phyloP scores from a whole-genome alignment of 129 eudicot genomes.

The Arctium minus region DNA sequence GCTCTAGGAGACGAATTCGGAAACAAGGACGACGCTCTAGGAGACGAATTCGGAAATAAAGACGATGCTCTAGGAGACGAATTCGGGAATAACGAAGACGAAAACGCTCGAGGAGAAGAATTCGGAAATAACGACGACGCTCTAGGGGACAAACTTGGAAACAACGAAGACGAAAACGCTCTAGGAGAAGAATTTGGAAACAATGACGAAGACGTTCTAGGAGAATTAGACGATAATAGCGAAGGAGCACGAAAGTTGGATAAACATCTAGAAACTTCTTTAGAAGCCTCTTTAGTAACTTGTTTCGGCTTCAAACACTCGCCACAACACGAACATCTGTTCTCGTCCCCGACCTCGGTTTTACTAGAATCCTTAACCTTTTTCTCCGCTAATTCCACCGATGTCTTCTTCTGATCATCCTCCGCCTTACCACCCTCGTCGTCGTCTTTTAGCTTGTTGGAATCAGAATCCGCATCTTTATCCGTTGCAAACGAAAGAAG shows the following conservation, averaged over 20 bases:
- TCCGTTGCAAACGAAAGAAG: slow-evolving; percentile 76
- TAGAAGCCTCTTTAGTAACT: slow-evolving; percentile 23
- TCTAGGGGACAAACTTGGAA: not conserved
- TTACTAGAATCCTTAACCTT: slow-evolving; percentile 22
- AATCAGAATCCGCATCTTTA: slow-evolving; percentile 39
- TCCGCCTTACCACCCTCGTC: slow-evolving; percentile 19
- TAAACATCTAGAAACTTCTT: slow-evolving; percentile 26
- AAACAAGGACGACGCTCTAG: slow-evolving; percentile 31
- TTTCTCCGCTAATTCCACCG: slow-evolving; percentile 13
- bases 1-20: slow-evolving; percentile 23
- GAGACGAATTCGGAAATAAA: slow-evolving; percentile 33
- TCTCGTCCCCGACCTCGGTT: slow-evolving; percentile 16
- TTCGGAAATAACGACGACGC: not conserved
- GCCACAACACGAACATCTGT: slow-evolving; percentile 72
- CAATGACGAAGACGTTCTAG: not conserved
- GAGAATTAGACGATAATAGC: not conserved
- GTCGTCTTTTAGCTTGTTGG: slow-evolving; percentile 28
- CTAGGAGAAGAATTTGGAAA: slow-evolving; percentile 6
- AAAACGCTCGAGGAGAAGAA: slow-evolving; percentile 6
- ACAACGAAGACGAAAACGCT: slow-evolving; percentile 13
- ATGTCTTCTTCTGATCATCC: slow-evolving; percentile 27
- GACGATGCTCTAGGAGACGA: not conserved
- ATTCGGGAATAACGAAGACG: not conserved
- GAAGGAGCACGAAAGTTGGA: slow-evolving; percentile 14
- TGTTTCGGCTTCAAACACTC: slow-evolving; percentile 50